Evolutionary conservation across 2,329 filamentous ascomycete species (phyloP).

Genomic region (Exophiala viscosa): DNA sequence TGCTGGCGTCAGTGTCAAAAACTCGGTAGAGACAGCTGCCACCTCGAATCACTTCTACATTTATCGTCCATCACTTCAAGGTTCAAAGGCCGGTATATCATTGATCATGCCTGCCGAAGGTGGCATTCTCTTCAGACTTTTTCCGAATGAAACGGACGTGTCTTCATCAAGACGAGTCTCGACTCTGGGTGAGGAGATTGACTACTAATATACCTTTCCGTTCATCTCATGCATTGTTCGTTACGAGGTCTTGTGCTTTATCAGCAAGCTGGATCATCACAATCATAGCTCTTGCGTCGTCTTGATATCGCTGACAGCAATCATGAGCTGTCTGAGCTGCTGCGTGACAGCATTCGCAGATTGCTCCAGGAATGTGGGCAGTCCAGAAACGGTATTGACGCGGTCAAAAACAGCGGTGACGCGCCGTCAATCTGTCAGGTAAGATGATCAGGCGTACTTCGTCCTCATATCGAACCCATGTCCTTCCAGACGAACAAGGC

Average conservation of each 20-base stretch:
- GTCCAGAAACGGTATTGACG: slow-evolving; percentile 1
- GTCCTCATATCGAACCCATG: not conserved
- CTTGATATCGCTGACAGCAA: slow-evolving; percentile 1
- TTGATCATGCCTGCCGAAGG: not conserved
- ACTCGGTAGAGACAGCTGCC: not conserved
- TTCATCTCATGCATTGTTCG: not conserved
- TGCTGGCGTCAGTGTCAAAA: too few species aligned
- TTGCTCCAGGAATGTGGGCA: not conserved
- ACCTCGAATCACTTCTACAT: not conserved
- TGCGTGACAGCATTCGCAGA: not conserved
- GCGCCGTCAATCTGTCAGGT: slow-evolving; percentile 2
- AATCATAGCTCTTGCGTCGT: not conserved
- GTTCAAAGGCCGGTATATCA: not conserved
- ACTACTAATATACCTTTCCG: not conserved
- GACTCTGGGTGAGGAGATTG: not conserved
- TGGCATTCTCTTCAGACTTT: not conserved
- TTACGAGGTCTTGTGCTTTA: not conserved
- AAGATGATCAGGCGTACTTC: not conserved
- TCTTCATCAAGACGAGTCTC: not conserved
- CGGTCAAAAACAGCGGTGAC: not conserved
- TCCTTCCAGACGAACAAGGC: slow-evolving; percentile 3
- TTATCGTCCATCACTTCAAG: not conserved
- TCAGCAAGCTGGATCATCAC: not conserved
- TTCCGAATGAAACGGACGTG: not conserved
- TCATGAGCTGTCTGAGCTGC: not conserved